Evolutionary conservation across 495 filamentous ascomycete species (phyloP), one percentile per base, ranked within the genome.

Genomic region (Filosporella fistucella): DNA sequence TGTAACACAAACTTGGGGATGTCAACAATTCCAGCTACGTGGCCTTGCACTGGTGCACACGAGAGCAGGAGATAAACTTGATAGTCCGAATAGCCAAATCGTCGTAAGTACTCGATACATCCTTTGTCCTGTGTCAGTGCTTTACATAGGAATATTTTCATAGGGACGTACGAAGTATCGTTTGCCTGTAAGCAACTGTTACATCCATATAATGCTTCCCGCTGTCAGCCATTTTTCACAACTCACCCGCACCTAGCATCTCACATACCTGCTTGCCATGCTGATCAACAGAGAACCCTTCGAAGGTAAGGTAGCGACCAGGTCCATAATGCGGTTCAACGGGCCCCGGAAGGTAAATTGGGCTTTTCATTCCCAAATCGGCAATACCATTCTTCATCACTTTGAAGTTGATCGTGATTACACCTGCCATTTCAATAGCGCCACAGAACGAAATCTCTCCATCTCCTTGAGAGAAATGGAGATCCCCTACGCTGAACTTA

Each of bases 401-500:
- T 37, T 75, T 81, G 71, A 95, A 88, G 61, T 95, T 96, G 57
- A 95, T 71, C 2, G 91, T 97, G 52, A 97, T 94, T 13, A 89
- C 68, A 16, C 91, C 91, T 0, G 91, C 87, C 88, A 97, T 97
- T 63, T 97, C 91, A 51, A 97, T 97, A 9, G 91, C 91, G 12
- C 91, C 91, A 58, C 91, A 97, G 67, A 97, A 96, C 0, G 83
- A 88, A 42, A 97, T 95, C 64, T 97, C 91, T 4, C 91, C 91
- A 68, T 56, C 53, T 10, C 53, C 53, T 38, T 56, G 53, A 16
- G 53, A 56, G 47, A 56, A 56, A 22, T 56, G 53, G 1, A 56
- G 40, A 62, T 96, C 91, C 13, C 91, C 91, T 9, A 97, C 91
- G 36, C 78, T 85, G 70, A 97, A 97, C 57, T 93, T 93, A 30